Conservation (phyloP, 2,329 filamentous ascomycete genomes). For the Ophiostoma sp. region DNA sequence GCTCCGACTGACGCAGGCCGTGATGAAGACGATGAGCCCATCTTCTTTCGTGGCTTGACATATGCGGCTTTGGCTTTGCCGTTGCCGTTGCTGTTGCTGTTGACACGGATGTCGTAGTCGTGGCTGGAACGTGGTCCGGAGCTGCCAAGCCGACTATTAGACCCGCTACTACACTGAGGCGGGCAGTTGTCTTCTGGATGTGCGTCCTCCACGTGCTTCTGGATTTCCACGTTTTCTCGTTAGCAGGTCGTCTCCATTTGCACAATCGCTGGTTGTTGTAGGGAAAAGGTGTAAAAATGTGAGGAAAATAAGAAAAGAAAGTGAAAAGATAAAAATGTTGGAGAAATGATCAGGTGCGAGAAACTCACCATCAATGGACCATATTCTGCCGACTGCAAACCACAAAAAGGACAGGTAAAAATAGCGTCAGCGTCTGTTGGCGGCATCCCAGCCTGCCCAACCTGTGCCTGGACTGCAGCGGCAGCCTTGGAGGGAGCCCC, state of each 20-base stretch:
- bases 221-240: not conserved
- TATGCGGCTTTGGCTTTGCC: not conserved
- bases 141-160: not conserved
- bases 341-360: not conserved
- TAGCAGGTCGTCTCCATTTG: not conserved
- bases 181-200: constrained; percentile 25
- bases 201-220: constrained; percentile 37
- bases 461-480: not conserved
- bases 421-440: constrained; percentile 2
- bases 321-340: not conserved
- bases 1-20: not conserved
- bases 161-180: constrained; percentile 19
- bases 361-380: constrained; percentile 40
- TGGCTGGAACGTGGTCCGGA: not conserved
- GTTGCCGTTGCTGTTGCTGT: not conserved
- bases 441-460: not conserved
- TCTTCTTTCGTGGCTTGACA: not conserved
- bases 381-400: constrained; percentile 40
- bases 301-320: not conserved
- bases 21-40: not conserved
- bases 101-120: not conserved
- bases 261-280: not conserved
- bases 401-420: constrained; percentile 44
- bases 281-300: not conserved
- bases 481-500: not conserved